Percentiles rank a stretch among this genome's conserved stretches.
These are phyloP conservation scores for Neofusicoccum sp. DNA, from an alignment of 2,329 filamentous ascomycete species.

Conservation along the genomic window DNA sequence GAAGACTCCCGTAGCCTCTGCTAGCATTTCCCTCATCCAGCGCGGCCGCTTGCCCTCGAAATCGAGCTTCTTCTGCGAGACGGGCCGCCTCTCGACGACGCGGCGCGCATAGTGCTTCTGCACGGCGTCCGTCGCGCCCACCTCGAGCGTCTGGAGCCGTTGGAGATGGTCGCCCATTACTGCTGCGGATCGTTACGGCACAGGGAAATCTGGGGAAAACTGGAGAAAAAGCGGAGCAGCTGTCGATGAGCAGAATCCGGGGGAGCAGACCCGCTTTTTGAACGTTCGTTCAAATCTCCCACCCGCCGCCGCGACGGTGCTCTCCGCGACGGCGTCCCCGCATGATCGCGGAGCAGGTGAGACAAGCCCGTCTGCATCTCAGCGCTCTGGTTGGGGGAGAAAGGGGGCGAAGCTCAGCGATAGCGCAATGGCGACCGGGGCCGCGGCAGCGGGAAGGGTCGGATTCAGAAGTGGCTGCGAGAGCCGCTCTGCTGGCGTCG, in stretches of 20 bases:
- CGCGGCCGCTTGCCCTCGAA: slow-evolving; percentile 55
- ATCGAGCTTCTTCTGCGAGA: slow-evolving; percentile 54
- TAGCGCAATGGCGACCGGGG: too few species aligned
- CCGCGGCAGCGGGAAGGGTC: background rate
- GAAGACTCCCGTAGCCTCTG: slow-evolving; percentile 58
- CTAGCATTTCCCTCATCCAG: slow-evolving; percentile 55
- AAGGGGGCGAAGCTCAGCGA: too few species aligned
- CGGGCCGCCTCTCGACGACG: slow-evolving; percentile 50
- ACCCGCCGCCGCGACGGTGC: background rate
- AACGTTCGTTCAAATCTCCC: background rate
- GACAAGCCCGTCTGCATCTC: background rate
- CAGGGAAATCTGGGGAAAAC: background rate
- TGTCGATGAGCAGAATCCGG: background rate
- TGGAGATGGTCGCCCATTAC: slow-evolving; percentile 21
- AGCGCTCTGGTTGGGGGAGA: background rate
- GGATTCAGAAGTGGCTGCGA: background rate
- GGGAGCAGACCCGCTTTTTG: slow-evolving; percentile 3
- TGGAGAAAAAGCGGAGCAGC: too few species aligned
- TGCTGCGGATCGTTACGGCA: background rate
- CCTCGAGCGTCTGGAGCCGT: slow-evolving; percentile 45
- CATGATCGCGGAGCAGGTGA: background rate
- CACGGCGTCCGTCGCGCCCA: slow-evolving; percentile 55
- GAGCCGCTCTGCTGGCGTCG: background rate
- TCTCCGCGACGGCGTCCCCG: background rate
- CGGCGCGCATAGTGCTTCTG: slow-evolving; percentile 51